Conservation (phyloP, 2,329 filamentous ascomycete species). For the Aureobasidium lini region DNA sequence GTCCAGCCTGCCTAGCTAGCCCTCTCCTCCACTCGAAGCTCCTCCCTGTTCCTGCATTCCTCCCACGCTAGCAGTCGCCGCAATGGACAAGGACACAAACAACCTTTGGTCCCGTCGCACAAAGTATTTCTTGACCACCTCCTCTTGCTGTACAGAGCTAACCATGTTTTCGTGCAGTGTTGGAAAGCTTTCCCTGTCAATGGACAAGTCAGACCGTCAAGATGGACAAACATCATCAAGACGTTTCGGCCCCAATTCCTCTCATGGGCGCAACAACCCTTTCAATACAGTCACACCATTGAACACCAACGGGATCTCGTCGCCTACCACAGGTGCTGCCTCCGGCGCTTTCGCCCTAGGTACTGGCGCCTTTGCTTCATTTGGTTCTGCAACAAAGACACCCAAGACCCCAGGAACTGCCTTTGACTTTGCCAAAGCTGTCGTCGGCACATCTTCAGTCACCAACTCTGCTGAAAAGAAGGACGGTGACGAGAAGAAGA, state of each 20-base stretch:
- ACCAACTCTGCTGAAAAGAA: conserved; percentile 58
- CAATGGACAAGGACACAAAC: conserved; percentile 20
- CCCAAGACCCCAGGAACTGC: conserved; percentile 77
- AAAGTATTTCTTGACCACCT: conserved; percentile 50
- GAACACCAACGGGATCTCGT: conserved; percentile 57
- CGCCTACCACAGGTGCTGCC: conserved; percentile 59
- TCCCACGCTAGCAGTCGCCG: conserved; percentile 6
- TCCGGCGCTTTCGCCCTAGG: conserved; percentile 90
- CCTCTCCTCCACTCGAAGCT: neutral
- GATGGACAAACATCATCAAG: conserved; percentile 55
- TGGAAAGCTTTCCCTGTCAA: conserved; percentile 87
- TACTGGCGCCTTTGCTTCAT: conserved; percentile 93
- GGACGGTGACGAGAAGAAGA: conserved; percentile 40
- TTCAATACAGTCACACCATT: conserved; percentile 70
- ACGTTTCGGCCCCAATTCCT: conserved; percentile 64
- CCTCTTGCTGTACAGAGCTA: neutral
- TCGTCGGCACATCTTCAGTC: conserved; percentile 34
- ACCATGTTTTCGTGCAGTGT: conserved; percentile 43
- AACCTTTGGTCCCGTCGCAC: conserved; percentile 70
- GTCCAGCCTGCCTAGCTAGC: conserved; percentile 13
- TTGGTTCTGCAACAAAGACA: conserved; percentile 73
- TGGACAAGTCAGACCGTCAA: conserved; percentile 50
- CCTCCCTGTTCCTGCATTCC: neutral
- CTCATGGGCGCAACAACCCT: conserved; percentile 69
- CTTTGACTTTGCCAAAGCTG: conserved; percentile 65